Evolutionary conservation across 495 filamentous ascomycete species (phyloP).

Genomic region (Penicillium goetzii): DNA sequence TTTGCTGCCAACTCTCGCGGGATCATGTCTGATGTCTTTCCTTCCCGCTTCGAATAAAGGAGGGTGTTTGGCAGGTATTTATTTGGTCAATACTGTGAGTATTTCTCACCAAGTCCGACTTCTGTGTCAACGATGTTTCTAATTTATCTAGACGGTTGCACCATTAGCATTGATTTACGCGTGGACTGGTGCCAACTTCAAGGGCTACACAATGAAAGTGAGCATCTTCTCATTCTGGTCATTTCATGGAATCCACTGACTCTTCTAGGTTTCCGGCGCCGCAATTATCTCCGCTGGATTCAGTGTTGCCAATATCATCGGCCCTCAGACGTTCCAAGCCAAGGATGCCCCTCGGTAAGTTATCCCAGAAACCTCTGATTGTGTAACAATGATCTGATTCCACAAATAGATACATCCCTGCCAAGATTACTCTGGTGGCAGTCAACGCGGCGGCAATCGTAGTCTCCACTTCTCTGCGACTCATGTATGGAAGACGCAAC

Average conservation of each 20-base stretch:
- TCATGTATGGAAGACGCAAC: conserved; percentile 44
- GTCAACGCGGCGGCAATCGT: conserved; percentile 48
- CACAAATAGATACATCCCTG: conserved; percentile 45
- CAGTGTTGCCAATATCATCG: conserved; percentile 61
- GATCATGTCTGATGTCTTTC: conserved; percentile 64
- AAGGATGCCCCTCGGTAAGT: conserved; percentile 50
- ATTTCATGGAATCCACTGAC: neutral
- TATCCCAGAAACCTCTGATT: neutral
- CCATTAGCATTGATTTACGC: conserved; percentile 46
- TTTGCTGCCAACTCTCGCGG: conserved; percentile 50
- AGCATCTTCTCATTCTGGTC: neutral
- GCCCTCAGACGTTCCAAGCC: conserved; percentile 59
- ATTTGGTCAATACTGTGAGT: conserved; percentile 58
- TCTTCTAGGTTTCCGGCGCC: conserved; percentile 27
- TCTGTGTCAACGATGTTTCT: neutral
- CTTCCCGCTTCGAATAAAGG: conserved; percentile 41
- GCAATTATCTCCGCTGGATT: conserved; percentile 51
- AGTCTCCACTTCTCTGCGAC: conserved; percentile 40
- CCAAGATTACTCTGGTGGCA: conserved; percentile 62
- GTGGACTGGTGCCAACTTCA: conserved; percentile 49
- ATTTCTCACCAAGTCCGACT: neutral
- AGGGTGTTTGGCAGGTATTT: conserved; percentile 64
- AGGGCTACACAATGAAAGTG: conserved; percentile 51
- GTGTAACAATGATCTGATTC: neutral
- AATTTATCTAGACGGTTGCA: conserved; percentile 33